Percentiles rank a stretch among this genome's conserved stretches.
phyloP scores from a whole-genome alignment of 805 yeast species.

The Saccharomycopsis selenospora region DNA sequence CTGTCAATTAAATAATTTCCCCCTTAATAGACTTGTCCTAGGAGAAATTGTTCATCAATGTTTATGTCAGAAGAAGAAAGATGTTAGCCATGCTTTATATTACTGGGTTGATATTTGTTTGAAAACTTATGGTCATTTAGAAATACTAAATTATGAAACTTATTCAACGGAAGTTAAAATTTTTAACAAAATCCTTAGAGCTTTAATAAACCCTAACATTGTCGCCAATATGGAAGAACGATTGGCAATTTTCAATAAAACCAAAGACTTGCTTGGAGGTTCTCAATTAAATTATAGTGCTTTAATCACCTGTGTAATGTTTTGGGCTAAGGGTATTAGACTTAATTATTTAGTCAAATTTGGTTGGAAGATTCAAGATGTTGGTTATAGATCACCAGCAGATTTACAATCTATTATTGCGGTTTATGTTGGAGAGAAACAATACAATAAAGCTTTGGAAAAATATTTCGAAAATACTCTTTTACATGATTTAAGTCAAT shows the following conservation, averaged over 20 bases:
- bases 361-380: neutral
- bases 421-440: neutral
- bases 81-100: neutral
- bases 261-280: neutral
- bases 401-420: neutral
- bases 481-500: constrained; percentile 1
- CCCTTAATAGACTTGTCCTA: neutral
- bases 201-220: neutral
- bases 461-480: neutral
- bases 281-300: neutral
- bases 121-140: neutral
- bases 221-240: neutral
- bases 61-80: neutral
- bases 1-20: neutral
- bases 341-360: neutral
- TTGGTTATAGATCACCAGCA: neutral
- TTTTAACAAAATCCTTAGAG: neutral
- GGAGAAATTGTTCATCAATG: neutral
- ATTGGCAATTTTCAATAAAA: neutral
- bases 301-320: neutral
- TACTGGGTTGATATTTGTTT: neutral
- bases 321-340: neutral
- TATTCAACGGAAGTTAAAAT: constrained; percentile 1
- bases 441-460: neutral
- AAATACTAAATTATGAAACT: neutral